These are phyloP conservation scores for Xylariaceae sp. DNA, from an alignment of 2,329 filamentous ascomycete species.

Conservation along the genomic window DNA sequence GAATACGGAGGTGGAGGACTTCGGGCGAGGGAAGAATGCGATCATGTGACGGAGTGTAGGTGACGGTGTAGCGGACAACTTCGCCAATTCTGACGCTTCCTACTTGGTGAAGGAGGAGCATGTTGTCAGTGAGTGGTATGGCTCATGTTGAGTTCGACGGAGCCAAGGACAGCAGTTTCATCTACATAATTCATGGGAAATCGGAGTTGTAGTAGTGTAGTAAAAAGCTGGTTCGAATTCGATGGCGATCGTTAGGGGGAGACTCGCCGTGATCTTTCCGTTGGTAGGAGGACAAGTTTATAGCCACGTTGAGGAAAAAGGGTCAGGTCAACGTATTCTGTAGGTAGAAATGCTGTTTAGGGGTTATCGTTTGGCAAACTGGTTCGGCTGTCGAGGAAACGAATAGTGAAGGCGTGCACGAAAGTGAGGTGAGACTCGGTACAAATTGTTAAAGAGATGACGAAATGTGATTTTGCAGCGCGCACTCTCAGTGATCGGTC, in stretches of 20 bases:
- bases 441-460: background rate
- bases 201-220: background rate
- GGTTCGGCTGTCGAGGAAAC: background rate
- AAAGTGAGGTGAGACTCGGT: background rate
- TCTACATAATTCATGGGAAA: background rate
- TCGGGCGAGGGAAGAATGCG: slow-evolving; percentile 83
- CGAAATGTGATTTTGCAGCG: background rate
- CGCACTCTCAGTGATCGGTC: too few relatives aligned
- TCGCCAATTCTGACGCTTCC: slow-evolving; percentile 93
- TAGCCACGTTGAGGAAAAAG: background rate
- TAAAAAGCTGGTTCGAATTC: background rate
- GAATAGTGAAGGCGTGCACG: background rate
- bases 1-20: slow-evolving; percentile 77
- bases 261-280: background rate
- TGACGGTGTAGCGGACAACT: slow-evolving; percentile 84
- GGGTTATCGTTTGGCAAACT: background rate
- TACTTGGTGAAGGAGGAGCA: slow-evolving; percentile 87
- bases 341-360: background rate
- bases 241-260: background rate
- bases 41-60: slow-evolving; percentile 83
- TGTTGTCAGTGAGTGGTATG: slow-evolving; percentile 36
- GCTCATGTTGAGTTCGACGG: slow-evolving; percentile 8
- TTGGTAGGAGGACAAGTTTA: background rate
- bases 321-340: background rate
- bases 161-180: background rate